Evolutionary conservation across 2,329 filamentous ascomycete genomes (phyloP), one percentile per base, ranked within the genome.

Genomic region (Exophiala viscosa): DNA sequence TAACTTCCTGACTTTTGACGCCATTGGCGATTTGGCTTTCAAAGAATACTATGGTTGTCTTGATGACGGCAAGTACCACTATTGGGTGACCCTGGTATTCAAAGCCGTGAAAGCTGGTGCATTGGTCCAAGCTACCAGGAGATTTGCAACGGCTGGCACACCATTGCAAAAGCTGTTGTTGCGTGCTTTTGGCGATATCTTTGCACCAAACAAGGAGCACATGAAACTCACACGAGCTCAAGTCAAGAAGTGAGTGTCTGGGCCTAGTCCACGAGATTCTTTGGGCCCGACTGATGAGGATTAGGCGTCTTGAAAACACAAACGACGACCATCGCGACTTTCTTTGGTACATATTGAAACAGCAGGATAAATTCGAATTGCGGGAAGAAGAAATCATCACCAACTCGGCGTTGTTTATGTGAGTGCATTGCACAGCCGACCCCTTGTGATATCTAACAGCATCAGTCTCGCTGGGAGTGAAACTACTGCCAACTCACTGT

Each of bases 401-500:
- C 2, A 72, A 69, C 36, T 60, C 66, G 20, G 20, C 20, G 6
- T 6, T 23, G 6, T 23, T 23, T 23, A 23, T 23, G 20, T 23
- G 20, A 23, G 20, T 23, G 20, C 20, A 23, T 3, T 23, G 20
- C 20, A 6, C 20, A 3, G 3, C 6, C 20, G 20, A 3, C 20
- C 20, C 20, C n/a, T n/a, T n/a, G n/a, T 23, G 20, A 23, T 23
- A 6, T 23, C 20, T 1, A 51, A 62, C 3, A 45, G 66, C 14
- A 40, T 75, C 35, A 63, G 75, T 5, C 50, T 69, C 2, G 75
- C 71, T 0, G 76, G 75, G 0, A 70, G 67, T 3, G 74, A 78
- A 48, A 78, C 76, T 0, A 77, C 74, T 0, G 74, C 75, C 0
- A 74, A 74, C 0, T 61, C 70, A 2, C 62, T 78, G 2, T 62